These are phyloP conservation scores for Dunaliella sp. DNA, from an alignment of 139 green algal species.

Conservation along the genomic window DNA sequence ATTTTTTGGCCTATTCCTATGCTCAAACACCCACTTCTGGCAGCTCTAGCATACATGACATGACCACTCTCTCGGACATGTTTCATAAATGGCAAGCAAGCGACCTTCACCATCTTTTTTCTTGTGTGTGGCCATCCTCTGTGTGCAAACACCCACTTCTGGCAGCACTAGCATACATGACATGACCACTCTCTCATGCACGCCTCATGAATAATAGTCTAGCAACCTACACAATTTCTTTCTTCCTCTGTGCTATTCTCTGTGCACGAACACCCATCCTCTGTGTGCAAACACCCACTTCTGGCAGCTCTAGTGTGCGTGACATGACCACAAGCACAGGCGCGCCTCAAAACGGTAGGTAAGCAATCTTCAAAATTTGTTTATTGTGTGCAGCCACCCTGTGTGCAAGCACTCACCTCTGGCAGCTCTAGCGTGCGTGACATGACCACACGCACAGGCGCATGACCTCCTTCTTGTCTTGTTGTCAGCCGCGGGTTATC, in stretches of 20 bases:
- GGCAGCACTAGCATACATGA: conserved; percentile 46
- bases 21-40: no score
- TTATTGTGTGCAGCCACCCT: conserved; percentile 55
- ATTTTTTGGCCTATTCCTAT: no score
- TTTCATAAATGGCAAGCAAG: no score
- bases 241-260: no score
- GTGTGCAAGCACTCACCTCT: conserved; percentile 28
- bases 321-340: conserved; percentile 91
- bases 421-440: conserved; percentile 89
- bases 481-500: conserved; percentile 97
- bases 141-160: neutral
- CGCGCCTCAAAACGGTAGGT: no score
- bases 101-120: no score
- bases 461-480: conserved; percentile 76
- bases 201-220: conserved; percentile 45
- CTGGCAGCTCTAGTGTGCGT: conserved; percentile 86
- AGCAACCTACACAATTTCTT: no score
- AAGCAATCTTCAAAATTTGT: conserved; percentile 79
- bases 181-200: conserved; percentile 89
- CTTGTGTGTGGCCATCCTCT: no score
- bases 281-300: no score
- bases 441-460: conserved; percentile 90
- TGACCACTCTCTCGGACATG: no score
- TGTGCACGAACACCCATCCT: no score
- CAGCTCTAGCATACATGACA: no score